phyloP scores from a whole-genome alignment of 371 early-diverging fungal species.

The Rozella allomycis region DNA sequence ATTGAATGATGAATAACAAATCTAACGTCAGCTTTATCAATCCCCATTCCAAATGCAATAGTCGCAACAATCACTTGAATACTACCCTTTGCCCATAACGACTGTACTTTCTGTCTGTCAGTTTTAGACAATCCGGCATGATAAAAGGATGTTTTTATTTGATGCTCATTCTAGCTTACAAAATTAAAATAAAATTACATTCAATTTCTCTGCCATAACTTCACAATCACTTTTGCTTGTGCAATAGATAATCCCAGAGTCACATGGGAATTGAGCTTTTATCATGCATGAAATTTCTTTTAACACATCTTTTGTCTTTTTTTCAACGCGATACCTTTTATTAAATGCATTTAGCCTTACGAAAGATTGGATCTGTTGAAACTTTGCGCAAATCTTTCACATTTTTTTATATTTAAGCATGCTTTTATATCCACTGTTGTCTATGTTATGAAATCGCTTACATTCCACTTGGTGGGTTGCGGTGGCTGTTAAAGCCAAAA shows the following conservation, averaged over 20 bases:
- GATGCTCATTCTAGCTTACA: constrained; percentile 7
- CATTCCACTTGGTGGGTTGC: constrained; percentile 77
- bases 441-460: constrained; percentile 26
- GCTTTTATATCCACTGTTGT: constrained; percentile 17
- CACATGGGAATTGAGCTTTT: constrained; percentile 29
- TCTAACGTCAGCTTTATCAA: constrained; percentile 96
- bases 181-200: constrained; percentile 10
- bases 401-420: constrained; percentile 37
- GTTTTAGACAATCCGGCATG: constrained; percentile 83
- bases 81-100: constrained; percentile 57
- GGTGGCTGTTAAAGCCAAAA: constrained; percentile 96
- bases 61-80: constrained; percentile 92
- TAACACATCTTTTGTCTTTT: constrained; percentile 24
- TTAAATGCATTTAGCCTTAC: constrained; percentile 7
- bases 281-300: constrained; percentile 64
- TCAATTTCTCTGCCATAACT: constrained; percentile 48
- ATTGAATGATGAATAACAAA: constrained; percentile 93
- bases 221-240: constrained; percentile 68
- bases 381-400: constrained; percentile 48
- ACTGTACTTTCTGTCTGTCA: constrained; percentile 64
- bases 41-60: constrained; percentile 95
- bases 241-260: constrained; percentile 97
- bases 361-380: constrained; percentile 72
- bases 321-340: constrained; percentile 39
- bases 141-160: constrained; percentile 45